Evolutionary conservation across 352 stramenopile species (phyloP).

Genomic region (Globisporangium cylindrosporum): DNA sequence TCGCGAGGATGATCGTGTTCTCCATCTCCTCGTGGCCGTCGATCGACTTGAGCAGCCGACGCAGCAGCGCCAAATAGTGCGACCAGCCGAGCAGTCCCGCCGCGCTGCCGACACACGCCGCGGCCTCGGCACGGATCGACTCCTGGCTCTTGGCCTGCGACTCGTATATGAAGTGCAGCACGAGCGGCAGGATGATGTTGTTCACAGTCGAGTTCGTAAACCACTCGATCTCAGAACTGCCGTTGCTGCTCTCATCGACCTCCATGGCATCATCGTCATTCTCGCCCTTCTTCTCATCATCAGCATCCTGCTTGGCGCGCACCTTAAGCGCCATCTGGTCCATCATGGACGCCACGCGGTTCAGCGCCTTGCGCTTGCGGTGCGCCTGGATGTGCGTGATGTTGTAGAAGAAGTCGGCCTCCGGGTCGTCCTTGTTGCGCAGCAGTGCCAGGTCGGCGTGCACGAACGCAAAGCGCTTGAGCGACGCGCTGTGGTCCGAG

Average conservation of each 20-base stretch:
- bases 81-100: constrained; percentile 93
- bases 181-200: constrained; percentile 93
- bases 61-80: constrained; percentile 93
- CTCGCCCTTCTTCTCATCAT: not conserved
- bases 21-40: constrained; percentile 92
- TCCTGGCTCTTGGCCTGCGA: constrained; percentile 92
- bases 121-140: constrained; percentile 91
- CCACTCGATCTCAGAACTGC: constrained; percentile 20
- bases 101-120: constrained; percentile 89
- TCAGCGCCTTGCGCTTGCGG: constrained; percentile 90
- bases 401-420: constrained; percentile 99
- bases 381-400: constrained; percentile 98
- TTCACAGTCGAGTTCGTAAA: constrained; percentile 90
- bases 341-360: constrained; percentile 88
- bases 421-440: constrained; percentile 81
- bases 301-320: constrained; percentile 12
- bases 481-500: constrained; percentile 39
- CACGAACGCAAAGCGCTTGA: constrained; percentile 50
- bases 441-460: constrained; percentile 66
- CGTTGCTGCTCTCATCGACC: constrained; percentile 6
- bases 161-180: constrained; percentile 96
- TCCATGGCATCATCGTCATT: constrained; percentile 21
- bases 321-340: constrained; percentile 53
- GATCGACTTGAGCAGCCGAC: constrained; percentile 91
- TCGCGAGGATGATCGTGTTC: constrained; percentile 80